These are phyloP conservation scores for Incumbomyces lentus DNA, from an alignment of 2,329 filamentous ascomycete species.

Conservation along the genomic window DNA sequence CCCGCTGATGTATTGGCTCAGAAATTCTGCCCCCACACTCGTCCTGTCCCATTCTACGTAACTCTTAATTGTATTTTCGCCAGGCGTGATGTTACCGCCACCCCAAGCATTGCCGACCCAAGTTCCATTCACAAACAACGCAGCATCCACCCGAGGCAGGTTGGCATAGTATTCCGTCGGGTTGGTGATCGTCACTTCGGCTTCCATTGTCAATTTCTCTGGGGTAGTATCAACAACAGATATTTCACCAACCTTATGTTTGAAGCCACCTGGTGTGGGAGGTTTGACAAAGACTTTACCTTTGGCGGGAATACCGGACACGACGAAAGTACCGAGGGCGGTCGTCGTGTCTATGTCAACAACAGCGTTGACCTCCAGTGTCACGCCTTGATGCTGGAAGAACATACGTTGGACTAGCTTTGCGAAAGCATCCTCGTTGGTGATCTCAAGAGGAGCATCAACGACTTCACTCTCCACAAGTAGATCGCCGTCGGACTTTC, in stretches of 20 bases:
- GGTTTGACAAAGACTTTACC: constrained; percentile 81
- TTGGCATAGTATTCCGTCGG: constrained; percentile 75
- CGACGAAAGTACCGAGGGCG: constrained; percentile 65
- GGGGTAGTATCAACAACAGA: constrained; percentile 62
- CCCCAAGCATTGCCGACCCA: constrained; percentile 62
- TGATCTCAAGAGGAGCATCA: constrained; percentile 72
- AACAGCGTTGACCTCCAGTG: constrained; percentile 62
- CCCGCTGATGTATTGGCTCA: constrained; percentile 81
- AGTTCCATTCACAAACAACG: constrained; percentile 62
- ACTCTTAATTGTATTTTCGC: constrained; percentile 60
- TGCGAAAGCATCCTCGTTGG: constrained; percentile 66
- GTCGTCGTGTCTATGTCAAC: constrained; percentile 79
- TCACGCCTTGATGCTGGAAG: constrained; percentile 60
- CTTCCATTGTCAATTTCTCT: constrained; percentile 60
- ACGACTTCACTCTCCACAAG: constrained; percentile 66
- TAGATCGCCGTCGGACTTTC: constrained; percentile 53
- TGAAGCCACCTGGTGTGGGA: constrained; percentile 40
- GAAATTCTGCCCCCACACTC: constrained; percentile 56
- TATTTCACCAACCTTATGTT: constrained; percentile 58
- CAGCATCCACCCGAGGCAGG: constrained; percentile 70
- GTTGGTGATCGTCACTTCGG: constrained; percentile 74
- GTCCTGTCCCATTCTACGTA: constrained; percentile 68
- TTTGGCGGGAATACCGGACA: constrained; percentile 73
- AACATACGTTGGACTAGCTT: constrained; percentile 72
- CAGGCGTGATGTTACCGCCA: constrained; percentile 54